Base-by-base conservation (phyloP, 345 rosid species). In the Microcos paniculata region DNA sequence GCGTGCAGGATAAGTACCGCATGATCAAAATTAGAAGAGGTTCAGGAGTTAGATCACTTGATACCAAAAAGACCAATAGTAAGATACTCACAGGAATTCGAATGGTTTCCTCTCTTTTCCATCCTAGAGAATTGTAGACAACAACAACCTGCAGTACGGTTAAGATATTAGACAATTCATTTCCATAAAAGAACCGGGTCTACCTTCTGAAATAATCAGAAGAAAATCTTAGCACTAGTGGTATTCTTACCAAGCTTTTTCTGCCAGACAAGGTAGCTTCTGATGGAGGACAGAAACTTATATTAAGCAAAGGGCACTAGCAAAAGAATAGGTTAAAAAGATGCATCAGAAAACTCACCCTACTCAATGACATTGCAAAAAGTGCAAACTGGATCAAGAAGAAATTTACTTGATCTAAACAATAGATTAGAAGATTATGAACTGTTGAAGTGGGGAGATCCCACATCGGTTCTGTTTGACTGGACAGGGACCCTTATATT, bases 271-370 rank as follows among this genome's bases (percentile, higher is more conserved):
- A 83, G 72, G 76, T 78, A 82, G 89, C 83, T 88, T 94, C 97
- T 58, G 98, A 90, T 66, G 94, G 84, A 76, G 98, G 97, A 78
- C 98, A 94, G 84, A 90, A 90, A 79, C 98, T 94, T 80, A 94
- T 87, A 86, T 94, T 94, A 58, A 92, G 94, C 74, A 94, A 88
- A 73, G 97, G 96, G 80, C 98, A 94, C 98, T 94, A 87, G 83
- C 79, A 81, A 80, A 30, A 78, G 75, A 74, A 75, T 28, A 62
- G 82, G 16, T 78, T 61, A 58, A 76, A 42, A 77, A 68, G 62
- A 80, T 76, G 79, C 72, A 62, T 78, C 71, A 73, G 74, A 58
- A 75, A 49, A 58, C 11, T 11, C n/a, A 62, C 35, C 66, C 62
- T 40, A 45, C 21, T 30, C 28, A 38, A 72, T 66, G 8, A 51